Evolutionary conservation across 768 basidiomycete genomes (phyloP).

Genomic region (Lactarius hengduanensis): DNA sequence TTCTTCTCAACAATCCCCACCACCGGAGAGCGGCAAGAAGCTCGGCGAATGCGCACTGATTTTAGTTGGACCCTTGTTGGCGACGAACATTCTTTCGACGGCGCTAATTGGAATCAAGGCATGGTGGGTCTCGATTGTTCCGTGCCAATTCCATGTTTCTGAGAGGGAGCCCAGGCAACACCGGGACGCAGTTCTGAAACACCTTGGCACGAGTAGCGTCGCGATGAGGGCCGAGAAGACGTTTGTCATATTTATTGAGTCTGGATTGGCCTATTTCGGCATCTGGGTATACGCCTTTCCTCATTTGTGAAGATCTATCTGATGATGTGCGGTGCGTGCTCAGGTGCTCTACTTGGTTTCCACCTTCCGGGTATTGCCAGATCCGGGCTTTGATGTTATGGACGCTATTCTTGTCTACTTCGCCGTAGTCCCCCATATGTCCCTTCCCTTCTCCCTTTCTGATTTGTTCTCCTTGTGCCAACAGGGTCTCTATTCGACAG

Average conservation of each 20-base stretch:
- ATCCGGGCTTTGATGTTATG: constrained; percentile 15
- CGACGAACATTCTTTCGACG: constrained; percentile 19
- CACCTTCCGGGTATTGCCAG: constrained; percentile 7
- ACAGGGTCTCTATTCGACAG: constrained; percentile 20
- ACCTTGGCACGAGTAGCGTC: neutral
- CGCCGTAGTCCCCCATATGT: constrained; percentile 9
- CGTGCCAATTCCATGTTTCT: neutral
- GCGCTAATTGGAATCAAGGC: constrained; percentile 16
- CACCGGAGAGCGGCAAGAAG: neutral
- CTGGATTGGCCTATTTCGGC: constrained; percentile 20
- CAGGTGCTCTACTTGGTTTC: constrained; percentile 21
- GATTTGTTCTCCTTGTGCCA: neutral
- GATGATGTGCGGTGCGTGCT: neutral
- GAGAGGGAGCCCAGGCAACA: constrained; percentile 13
- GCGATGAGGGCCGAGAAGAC: constrained; percentile 12
- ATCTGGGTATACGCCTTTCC: constrained; percentile 8
- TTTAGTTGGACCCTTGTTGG: constrained; percentile 15
- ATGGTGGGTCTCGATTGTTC: constrained; percentile 9
- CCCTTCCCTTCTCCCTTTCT: neutral
- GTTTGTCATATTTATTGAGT: constrained; percentile 19
- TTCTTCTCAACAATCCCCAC: neutral
- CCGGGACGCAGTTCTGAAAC: neutral
- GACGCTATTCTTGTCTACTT: constrained; percentile 16
- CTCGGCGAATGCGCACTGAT: constrained; percentile 3
- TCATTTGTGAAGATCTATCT: too few relatives aligned